phyloP scores from a whole-genome alignment of 345 rosid species.

The Eucalyptus erythrocorys region DNA sequence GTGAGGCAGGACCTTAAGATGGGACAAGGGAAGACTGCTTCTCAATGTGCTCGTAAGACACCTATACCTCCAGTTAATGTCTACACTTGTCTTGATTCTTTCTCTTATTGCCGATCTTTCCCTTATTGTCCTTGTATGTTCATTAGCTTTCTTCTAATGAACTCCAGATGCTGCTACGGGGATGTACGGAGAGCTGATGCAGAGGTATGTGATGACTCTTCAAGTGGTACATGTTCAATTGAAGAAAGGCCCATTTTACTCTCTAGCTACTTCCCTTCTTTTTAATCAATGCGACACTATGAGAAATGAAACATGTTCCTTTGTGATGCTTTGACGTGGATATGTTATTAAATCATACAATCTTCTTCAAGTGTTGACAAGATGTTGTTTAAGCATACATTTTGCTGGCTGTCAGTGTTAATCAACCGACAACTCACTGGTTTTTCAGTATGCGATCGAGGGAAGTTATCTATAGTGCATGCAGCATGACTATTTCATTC shows the following conservation, averaged over 20 bases:
- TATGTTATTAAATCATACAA: background rate
- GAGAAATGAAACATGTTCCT: background rate
- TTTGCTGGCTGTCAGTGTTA: background rate
- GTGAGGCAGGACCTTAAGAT: slow-evolving; percentile 92
- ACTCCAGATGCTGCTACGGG: slow-evolving; percentile 88
- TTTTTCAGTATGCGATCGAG: background rate
- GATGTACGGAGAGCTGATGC: slow-evolving; percentile 69
- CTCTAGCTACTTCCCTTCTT: background rate
- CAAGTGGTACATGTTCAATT: background rate
- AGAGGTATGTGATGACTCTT: slow-evolving; percentile 27
- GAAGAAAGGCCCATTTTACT: background rate
- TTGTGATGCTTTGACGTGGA: background rate
- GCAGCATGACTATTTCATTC: background rate
- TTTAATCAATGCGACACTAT: background rate
- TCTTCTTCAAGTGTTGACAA: background rate
- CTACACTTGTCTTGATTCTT: background rate
- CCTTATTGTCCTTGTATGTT: background rate
- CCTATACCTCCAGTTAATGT: background rate
- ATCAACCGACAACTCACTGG: background rate
- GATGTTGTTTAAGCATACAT: background rate
- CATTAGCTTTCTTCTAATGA: background rate
- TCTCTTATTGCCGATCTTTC: background rate
- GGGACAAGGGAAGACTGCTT: slow-evolving; percentile 76
- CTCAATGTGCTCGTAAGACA: slow-evolving; percentile 88
- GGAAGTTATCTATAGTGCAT: background rate